phyloP scores from a whole-genome alignment of 2,329 filamentous ascomycete genomes.

The Xylaria polymorpha region DNA sequence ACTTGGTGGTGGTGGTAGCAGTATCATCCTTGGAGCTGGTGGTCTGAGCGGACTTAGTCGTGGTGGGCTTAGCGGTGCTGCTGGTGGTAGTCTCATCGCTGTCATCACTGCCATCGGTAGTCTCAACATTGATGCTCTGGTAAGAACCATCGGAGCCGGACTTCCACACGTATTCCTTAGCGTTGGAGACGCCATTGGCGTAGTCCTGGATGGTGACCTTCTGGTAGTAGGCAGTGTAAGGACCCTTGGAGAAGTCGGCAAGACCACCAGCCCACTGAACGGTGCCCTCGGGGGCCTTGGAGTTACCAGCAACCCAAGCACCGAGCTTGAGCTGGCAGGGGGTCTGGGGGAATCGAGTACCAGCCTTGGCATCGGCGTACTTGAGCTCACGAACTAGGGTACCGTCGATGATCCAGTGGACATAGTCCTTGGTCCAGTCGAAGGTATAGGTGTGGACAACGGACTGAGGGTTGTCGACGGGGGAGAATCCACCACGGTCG shows the following conservation, averaged over 20 bases:
- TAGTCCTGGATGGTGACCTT: conserved; percentile 66
- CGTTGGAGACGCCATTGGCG: conserved; percentile 60
- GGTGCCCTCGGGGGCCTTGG: conserved; percentile 73
- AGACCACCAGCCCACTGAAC: conserved; percentile 75
- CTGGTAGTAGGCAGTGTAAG: conserved; percentile 69
- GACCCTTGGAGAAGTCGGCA: conserved; percentile 63
- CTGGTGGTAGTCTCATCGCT: conserved; percentile 40
- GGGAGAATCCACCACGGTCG: conserved; percentile 74
- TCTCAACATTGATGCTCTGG: conserved; percentile 63
- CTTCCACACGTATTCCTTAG: conserved; percentile 64
- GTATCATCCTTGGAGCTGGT: conserved; percentile 37
- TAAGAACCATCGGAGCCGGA: conserved; percentile 61
- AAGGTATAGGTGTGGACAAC: conserved; percentile 74
- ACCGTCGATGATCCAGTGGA: conserved; percentile 75
- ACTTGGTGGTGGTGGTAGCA: conserved; percentile 18
- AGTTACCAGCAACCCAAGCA: conserved; percentile 71
- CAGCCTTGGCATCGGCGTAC: conserved; percentile 67
- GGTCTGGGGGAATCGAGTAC: conserved; percentile 75
- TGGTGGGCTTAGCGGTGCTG: conserved; percentile 34
- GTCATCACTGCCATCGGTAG: conserved; percentile 50
- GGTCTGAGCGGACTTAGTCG: conserved; percentile 36
- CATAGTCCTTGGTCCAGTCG: conserved; percentile 73
- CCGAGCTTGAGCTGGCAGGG: conserved; percentile 78
- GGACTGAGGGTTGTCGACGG: conserved; percentile 65
- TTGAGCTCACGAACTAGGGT: conserved; percentile 69